Evolutionary conservation across 2,329 filamentous ascomycete genomes (phyloP), one percentile per base, ranked within the genome.

Genomic region (Alternaria panax): DNA sequence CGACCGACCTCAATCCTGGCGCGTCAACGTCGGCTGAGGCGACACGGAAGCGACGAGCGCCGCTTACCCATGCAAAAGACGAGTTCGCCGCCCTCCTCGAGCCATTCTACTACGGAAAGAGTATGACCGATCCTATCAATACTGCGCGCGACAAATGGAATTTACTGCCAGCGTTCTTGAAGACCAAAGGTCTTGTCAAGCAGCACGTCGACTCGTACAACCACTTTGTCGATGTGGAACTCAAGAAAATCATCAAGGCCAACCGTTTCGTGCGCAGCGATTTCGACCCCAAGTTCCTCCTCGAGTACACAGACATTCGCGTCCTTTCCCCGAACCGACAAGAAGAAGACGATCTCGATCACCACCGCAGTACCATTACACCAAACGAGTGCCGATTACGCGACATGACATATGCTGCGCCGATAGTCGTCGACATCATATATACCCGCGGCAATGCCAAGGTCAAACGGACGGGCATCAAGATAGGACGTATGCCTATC

Each of bases 181-280:
- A 97, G 79, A 93, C 97, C 72, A 99, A 99, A 80, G 93, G 93
- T 57, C 84, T 97, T 57, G 93, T 97, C 53, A 97, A 97, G 79
- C 94, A 98, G 83, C 93, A 97, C 78, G 94, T 97, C 75, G 96
- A 99, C 82, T 98, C 95, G 24, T 99, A 96, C 85, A 97, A 99
- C 81, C 97, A 95, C 81, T 98, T 99, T 71, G 91, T 97, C 67
- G 92, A 99, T 70, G 91, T 96, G 57, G 93, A 98, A 76, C 89
- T 99, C 78, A 97, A 97, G 81, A 93, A 97, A 72, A 99, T 99
- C 69, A 90, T 99, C 67, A 89, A 92, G 75, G 92, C 94, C 51
- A 98, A 97, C 77, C 89, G 90, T 48, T 90, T 88, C 40, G 91
- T 99, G 64, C 88, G 91, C 67, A 97, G 93, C 79, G 94, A 98